Conservation (phyloP, 768 basidiomycete species). For the Suillus variegatus region DNA sequence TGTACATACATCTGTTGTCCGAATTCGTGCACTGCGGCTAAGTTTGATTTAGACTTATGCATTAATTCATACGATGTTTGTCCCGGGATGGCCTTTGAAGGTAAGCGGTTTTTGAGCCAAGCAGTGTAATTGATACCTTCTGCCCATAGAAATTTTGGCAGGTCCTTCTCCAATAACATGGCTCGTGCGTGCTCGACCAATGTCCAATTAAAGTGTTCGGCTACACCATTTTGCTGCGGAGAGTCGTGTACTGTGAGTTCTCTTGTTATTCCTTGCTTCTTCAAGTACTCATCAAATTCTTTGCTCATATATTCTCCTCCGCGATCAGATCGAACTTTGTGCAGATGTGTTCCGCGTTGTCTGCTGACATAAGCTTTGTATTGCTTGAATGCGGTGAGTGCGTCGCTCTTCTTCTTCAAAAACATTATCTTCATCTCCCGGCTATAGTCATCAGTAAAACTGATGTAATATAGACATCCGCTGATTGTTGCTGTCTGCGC, state of each 20-base stretch:
- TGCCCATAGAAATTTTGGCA: no score
- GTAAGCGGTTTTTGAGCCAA: no score
- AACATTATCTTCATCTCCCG: conserved; percentile 24
- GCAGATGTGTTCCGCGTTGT: rapidly evolving
- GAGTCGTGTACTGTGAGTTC: neutral
- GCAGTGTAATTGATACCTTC: rapidly evolving
- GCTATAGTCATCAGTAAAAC: conserved; percentile 37
- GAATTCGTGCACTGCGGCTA: no score
- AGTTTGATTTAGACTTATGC: no score
- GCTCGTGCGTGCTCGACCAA: no score
- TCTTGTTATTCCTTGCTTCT: rapidly evolving
- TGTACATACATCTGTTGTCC: no score
- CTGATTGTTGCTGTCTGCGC: conserved; percentile 6
- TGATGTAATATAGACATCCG: conserved; percentile 32
- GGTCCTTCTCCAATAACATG: no score
- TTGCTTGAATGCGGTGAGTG: conserved; percentile 25
- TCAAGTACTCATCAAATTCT: neutral
- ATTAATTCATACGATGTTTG: no score
- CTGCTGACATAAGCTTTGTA: conserved; percentile 1
- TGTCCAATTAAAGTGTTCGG: no score
- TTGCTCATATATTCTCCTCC: neutral
- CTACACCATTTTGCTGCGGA: no score
- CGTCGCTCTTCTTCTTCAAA: conserved; percentile 31
- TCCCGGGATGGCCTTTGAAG: no score
- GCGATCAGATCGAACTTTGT: neutral